Conservation (phyloP, 352 stramenopile species). For the Globisporangium middletonii region DNA sequence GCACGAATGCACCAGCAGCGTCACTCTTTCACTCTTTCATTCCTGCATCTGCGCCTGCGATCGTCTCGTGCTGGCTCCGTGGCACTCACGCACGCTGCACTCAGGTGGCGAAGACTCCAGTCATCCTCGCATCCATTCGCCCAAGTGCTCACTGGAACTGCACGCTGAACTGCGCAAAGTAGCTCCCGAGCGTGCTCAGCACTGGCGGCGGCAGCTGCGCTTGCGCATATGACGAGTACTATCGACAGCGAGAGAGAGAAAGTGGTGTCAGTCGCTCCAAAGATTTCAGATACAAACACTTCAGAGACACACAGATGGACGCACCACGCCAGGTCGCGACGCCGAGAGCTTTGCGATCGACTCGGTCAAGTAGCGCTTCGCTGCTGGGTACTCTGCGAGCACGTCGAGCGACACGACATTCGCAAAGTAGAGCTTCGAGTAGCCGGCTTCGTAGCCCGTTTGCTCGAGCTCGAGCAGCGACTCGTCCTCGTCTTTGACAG, state of each 20-base stretch:
- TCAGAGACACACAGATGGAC: conserved; percentile 8
- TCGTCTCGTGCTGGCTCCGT: background rate
- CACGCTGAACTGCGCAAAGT: conserved; percentile 63
- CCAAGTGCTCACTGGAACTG: conserved; percentile 44
- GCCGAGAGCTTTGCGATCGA: conserved; percentile 65
- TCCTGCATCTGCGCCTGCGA: background rate
- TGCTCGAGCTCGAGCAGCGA: conserved; percentile 69
- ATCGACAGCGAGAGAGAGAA: conserved; percentile 8
- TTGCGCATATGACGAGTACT: conserved; percentile 49
- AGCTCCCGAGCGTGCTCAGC: conserved; percentile 34
- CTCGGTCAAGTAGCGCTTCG: conserved; percentile 58
- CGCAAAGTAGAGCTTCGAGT: conserved; percentile 92
- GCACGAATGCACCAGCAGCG: background rate
- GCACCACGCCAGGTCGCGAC: conserved; percentile 58
- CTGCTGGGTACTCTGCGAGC: conserved; percentile 66
- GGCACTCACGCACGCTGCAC: background rate
- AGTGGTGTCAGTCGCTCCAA: background rate
- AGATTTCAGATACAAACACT: no score
- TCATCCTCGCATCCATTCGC: background rate
- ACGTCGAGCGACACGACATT: conserved; percentile 80
- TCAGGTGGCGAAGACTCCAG: background rate
- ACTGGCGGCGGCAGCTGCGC: conserved; percentile 32
- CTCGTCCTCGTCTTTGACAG: conserved; percentile 78
- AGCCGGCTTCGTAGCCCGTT: conserved; percentile 91
- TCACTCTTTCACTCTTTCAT: background rate